A percentile compares a stretch with the other conserved stretches of the same genome.
phyloP scores from a whole-genome alignment of 352 stramenopile genomes.

The Phytophthora foliorum region DNA sequence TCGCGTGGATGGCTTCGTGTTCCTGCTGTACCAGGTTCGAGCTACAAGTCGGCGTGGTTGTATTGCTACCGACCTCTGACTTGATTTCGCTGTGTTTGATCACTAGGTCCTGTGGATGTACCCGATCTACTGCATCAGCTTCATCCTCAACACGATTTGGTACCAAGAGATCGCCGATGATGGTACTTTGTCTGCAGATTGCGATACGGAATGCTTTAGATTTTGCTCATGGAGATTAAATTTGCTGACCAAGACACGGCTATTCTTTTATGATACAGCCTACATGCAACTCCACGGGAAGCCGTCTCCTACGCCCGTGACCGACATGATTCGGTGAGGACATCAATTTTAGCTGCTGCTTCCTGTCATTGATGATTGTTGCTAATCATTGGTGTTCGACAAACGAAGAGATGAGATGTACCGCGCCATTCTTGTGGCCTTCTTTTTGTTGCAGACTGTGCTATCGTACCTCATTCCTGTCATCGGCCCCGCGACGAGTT shows the following conservation, averaged over 20 bases:
- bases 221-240: not conserved
- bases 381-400: conserved; percentile 3
- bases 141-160: conserved; percentile 93
- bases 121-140: conserved; percentile 93
- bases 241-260: not conserved
- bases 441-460: conserved; percentile 89
- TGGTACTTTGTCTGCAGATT: conserved; percentile 45
- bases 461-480: conserved; percentile 85
- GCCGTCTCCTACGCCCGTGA: conserved; percentile 75
- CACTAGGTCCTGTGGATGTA: conserved; percentile 89
- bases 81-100: conserved; percentile 3
- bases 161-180: conserved; percentile 93
- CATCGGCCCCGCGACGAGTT: conserved; percentile 78
- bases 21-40: conserved; percentile 84
- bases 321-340: conserved; percentile 88
- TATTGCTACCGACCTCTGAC: not conserved
- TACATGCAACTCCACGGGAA: conserved; percentile 88
- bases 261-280: conserved; percentile 39
- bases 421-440: conserved; percentile 85
- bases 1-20: conserved; percentile 85
- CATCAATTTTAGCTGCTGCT: not conserved
- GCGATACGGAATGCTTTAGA: not conserved
- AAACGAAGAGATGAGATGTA: conserved; percentile 81
- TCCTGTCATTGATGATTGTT: not conserved
- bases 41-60: not conserved